Percentiles rank a stretch among this genome's conserved stretches.
These are phyloP conservation scores for Penicillium herquei DNA, from an alignment of 495 filamentous ascomycete genomes.

Conservation along the genomic window DNA sequence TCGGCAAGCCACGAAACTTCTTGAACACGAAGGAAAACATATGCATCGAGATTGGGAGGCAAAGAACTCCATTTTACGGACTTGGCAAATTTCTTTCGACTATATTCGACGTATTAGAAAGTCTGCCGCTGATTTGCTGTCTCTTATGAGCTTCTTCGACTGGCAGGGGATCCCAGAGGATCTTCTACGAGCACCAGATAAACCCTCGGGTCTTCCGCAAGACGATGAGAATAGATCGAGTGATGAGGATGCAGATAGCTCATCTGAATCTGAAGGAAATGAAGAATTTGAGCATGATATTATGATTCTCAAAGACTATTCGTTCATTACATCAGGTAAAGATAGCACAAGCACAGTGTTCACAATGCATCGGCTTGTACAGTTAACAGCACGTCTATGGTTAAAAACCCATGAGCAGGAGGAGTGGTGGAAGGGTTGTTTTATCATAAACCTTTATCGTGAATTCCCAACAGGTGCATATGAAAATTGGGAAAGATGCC, in stretches of 20 bases:
- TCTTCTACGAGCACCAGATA: slow-evolving; percentile 5
- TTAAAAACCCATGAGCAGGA: slow-evolving; percentile 24
- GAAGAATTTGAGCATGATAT: slow-evolving; percentile 44
- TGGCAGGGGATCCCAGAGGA: slow-evolving; percentile 8
- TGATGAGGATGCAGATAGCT: not conserved
- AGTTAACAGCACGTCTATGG: slow-evolving; percentile 22
- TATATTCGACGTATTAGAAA: slow-evolving; percentile 16
- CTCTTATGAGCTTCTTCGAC: slow-evolving; percentile 26
- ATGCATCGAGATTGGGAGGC: slow-evolving; percentile 20
- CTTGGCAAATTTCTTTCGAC: slow-evolving; percentile 36
- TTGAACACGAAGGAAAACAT: not conserved
- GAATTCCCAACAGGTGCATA: slow-evolving; percentile 39
- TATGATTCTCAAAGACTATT: slow-evolving; percentile 35
- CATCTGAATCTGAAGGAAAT: not conserved
- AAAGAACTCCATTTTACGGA: slow-evolving; percentile 23
- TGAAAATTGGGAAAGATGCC: slow-evolving; percentile 29
- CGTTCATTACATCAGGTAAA: slow-evolving; percentile 30
- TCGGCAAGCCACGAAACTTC: slow-evolving; percentile 1
- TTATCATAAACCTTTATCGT: slow-evolving; percentile 31
- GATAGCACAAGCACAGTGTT: slow-evolving; percentile 6
- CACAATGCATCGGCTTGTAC: slow-evolving; percentile 26
- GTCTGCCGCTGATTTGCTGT: slow-evolving; percentile 20
- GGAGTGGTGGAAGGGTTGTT: slow-evolving; percentile 33
- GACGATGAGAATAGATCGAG: not conserved
- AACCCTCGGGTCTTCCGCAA: not conserved